phyloP scores from a whole-genome alignment of 2,329 filamentous ascomycete species.

The Penicillium vulpinum region DNA sequence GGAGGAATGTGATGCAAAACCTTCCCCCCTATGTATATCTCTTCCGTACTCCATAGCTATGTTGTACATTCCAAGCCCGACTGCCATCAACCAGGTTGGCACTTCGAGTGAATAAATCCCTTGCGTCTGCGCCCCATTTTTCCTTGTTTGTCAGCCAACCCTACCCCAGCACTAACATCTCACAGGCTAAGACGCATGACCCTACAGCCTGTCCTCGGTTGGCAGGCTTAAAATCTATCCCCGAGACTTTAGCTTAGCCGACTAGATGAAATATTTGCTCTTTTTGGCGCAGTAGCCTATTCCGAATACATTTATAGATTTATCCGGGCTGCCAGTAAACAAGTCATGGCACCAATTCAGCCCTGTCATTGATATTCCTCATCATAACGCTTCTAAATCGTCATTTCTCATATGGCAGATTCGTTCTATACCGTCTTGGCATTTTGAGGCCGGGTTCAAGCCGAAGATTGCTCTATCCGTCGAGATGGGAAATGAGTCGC shows the following conservation, averaged over 20 bases:
- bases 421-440: neutral
- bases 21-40: slow-evolving; percentile 8
- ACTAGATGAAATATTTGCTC: too few species aligned
- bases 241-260: slow-evolving; percentile 5
- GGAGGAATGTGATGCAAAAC: neutral
- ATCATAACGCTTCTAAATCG: neutral
- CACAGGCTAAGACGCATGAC: slow-evolving; percentile 15
- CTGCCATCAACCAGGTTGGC: slow-evolving; percentile 17
- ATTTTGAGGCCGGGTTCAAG: neutral
- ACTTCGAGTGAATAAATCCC: slow-evolving; percentile 14
- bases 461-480: slow-evolving; percentile 1
- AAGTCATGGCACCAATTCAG: neutral
- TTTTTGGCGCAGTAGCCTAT: neutral
- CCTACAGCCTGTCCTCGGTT: slow-evolving; percentile 10
- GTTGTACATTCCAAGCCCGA: slow-evolving; percentile 23
- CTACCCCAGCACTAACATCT: slow-evolving; percentile 17
- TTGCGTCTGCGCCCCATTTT: slow-evolving; percentile 17
- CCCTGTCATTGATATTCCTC: slow-evolving; percentile 1
- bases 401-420: slow-evolving; percentile 4
- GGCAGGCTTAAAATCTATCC: neutral
- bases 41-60: neutral
- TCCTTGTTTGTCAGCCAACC: slow-evolving; percentile 23
- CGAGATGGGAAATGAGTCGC: slow-evolving; percentile 33
- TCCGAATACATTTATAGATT: neutral
- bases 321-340: neutral